phyloP scores from a whole-genome alignment of 179 eudicot genomes.

The Spinacia oleracea region DNA sequence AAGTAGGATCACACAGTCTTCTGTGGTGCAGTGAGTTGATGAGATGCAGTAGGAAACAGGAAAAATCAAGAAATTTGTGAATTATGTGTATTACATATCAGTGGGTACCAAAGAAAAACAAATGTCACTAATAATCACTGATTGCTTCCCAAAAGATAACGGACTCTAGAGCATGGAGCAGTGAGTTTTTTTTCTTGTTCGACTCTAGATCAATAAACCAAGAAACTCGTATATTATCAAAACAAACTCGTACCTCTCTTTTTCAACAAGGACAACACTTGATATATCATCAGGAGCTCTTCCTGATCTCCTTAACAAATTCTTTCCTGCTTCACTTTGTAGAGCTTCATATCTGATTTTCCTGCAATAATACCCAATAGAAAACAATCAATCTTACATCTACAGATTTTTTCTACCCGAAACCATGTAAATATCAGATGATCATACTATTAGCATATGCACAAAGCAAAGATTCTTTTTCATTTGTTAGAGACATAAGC shows the following conservation, averaged over 20 bases:
- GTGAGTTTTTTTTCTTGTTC: neutral
- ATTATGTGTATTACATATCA: neutral
- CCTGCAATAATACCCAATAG: conserved; percentile 36
- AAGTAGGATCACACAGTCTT: too few species aligned
- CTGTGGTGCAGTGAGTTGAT: too few species aligned
- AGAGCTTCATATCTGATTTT: conserved; percentile 88
- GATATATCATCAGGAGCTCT: conserved; percentile 98
- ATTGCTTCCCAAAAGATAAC: neutral
- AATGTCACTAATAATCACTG: neutral
- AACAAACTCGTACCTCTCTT: conserved; percentile 50
- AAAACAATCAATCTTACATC: neutral
- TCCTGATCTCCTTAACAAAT: conserved; percentile 69
- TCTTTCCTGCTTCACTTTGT: conserved; percentile 90
- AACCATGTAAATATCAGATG: neutral
- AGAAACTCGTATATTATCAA: neutral
- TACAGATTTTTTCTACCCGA: neutral
- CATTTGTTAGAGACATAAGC: neutral
- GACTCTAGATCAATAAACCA: neutral
- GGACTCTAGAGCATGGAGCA: too few species aligned
- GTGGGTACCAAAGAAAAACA: neutral
- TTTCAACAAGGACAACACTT: conserved; percentile 97
- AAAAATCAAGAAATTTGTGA: neutral
- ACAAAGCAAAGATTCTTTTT: neutral
- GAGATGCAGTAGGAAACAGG: neutral
- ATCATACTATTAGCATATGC: neutral